Conservation (phyloP, 495 filamentous ascomycete genomes). For the Podospora tetraspora region DNA sequence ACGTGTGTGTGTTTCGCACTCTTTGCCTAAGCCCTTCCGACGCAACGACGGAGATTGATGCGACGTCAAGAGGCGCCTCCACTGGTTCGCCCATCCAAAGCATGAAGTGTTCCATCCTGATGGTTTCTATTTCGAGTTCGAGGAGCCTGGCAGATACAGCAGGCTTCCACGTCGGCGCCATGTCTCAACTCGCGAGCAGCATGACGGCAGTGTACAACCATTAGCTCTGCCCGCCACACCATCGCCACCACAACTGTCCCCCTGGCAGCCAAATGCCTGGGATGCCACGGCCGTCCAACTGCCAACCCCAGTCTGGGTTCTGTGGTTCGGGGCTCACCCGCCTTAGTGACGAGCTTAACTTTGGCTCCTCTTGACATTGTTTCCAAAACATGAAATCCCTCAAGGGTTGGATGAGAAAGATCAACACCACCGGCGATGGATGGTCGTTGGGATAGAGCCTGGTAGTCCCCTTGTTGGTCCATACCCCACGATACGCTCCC, state of each 20-base stretch:
- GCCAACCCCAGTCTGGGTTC: background rate
- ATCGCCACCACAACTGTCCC: background rate
- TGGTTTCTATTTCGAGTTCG: slow-evolving; percentile 6
- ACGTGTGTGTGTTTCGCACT: slow-evolving; percentile 9
- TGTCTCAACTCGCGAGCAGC: slow-evolving; percentile 8
- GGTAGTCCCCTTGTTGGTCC: background rate
- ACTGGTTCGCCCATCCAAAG: slow-evolving; percentile 8
- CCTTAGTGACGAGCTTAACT: background rate
- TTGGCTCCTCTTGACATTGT: background rate
- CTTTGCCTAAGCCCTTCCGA: background rate
- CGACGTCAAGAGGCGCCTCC: slow-evolving; percentile 10
- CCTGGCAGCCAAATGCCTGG: background rate
- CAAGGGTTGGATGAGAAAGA: background rate
- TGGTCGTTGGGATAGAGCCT: background rate
- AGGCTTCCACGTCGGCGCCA: slow-evolving; percentile 6
- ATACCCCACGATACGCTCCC: slow-evolving; percentile 5
- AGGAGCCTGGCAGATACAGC: background rate
- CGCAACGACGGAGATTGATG: slow-evolving; percentile 1
- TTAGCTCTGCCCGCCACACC: too few relatives aligned
- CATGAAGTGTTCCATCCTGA: slow-evolving; percentile 2
- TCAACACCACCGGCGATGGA: background rate
- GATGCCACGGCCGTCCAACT: background rate
- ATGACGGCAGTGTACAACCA: background rate
- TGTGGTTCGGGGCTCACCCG: background rate
- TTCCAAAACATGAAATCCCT: background rate